Percentiles rank a stretch among this genome's conserved stretches.
Conservation (phyloP, 129 eudicot species). For the Tanacetum coccineum region DNA sequence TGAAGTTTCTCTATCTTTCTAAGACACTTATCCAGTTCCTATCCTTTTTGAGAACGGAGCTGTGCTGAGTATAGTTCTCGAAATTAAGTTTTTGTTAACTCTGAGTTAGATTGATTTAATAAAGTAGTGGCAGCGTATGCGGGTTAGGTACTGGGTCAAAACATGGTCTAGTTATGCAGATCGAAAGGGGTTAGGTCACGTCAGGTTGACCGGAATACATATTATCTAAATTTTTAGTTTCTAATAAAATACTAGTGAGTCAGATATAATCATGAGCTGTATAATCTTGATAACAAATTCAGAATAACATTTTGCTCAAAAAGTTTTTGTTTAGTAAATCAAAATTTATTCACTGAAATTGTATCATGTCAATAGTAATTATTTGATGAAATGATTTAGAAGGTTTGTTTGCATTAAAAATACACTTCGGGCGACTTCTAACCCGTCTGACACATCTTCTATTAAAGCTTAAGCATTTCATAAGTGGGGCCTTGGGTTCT, state of each 20-base stretch:
- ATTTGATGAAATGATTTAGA: not conserved
- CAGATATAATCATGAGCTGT: no score
- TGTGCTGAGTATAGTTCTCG: conserved; percentile 15
- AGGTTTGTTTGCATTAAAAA: conserved; percentile 8
- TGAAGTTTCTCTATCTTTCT: not conserved
- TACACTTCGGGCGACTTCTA: not conserved
- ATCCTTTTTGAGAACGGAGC: conserved; percentile 15
- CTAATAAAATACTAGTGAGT: no score
- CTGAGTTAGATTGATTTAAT: conserved; percentile 11
- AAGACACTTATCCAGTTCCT: conserved; percentile 6
- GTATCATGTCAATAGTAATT: not conserved
- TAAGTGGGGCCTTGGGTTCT: no score
- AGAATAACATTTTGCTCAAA: no score
- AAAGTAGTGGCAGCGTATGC: not conserved
- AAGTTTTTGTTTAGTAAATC: not conserved
- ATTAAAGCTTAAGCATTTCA: no score
- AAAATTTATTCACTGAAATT: not conserved
- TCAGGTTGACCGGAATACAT: not conserved
- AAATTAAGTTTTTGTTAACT: conserved; percentile 7
- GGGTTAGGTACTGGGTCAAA: not conserved
- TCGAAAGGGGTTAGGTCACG: not conserved
- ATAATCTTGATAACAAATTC: no score
- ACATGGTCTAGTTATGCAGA: no score
- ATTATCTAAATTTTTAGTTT: not conserved
- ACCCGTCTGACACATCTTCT: not conserved